Conservation (phyloP, 352 stramenopile genomes). For the Globisporangium solare region DNA sequence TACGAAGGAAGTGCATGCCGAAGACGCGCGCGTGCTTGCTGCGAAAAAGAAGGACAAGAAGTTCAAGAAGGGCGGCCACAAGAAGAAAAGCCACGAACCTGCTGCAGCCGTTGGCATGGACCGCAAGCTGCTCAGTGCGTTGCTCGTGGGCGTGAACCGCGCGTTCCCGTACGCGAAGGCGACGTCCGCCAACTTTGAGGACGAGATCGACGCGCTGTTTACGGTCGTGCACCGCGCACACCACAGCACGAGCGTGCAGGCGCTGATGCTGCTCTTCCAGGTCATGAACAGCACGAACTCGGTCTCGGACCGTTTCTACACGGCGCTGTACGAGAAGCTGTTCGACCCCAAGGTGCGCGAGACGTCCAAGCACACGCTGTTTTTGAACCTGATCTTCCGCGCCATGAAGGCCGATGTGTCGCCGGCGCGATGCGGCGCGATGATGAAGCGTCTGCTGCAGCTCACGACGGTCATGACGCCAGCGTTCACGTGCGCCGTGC, state of each 20-base stretch:
- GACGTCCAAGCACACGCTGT: slow-evolving; percentile 94
- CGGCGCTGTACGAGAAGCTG: slow-evolving; percentile 95
- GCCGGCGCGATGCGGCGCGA: slow-evolving; percentile 76
- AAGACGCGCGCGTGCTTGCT: slow-evolving; percentile 40
- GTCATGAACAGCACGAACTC: slow-evolving; percentile 85
- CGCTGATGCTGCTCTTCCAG: slow-evolving; percentile 94
- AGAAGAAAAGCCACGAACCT: slow-evolving; percentile 27
- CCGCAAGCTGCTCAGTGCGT: slow-evolving; percentile 91
- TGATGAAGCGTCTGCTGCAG: slow-evolving; percentile 93
- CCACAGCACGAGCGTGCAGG: slow-evolving; percentile 95
- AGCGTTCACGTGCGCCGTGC: slow-evolving; percentile 87
- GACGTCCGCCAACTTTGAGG: slow-evolving; percentile 62
- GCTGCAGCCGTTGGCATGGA: slow-evolving; percentile 69
- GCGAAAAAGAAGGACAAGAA: slow-evolving; percentile 33
- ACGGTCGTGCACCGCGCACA: slow-evolving; percentile 78
- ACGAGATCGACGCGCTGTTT: slow-evolving; percentile 81
- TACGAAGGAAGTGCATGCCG: slow-evolving; percentile 87
- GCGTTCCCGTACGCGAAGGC: slow-evolving; percentile 92
- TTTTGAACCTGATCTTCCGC: slow-evolving; percentile 98
- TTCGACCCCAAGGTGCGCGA: slow-evolving; percentile 85
- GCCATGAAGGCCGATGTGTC: slow-evolving; percentile 94
- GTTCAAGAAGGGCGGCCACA: slow-evolving; percentile 33
- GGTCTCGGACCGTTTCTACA: slow-evolving; percentile 96
- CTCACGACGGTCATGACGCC: slow-evolving; percentile 76
- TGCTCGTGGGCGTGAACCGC: slow-evolving; percentile 98